Evolutionary conservation across 116 monocot species (phyloP), one percentile per base, ranked within the genome.

Genomic region (Trichopus zeylanicus): DNA sequence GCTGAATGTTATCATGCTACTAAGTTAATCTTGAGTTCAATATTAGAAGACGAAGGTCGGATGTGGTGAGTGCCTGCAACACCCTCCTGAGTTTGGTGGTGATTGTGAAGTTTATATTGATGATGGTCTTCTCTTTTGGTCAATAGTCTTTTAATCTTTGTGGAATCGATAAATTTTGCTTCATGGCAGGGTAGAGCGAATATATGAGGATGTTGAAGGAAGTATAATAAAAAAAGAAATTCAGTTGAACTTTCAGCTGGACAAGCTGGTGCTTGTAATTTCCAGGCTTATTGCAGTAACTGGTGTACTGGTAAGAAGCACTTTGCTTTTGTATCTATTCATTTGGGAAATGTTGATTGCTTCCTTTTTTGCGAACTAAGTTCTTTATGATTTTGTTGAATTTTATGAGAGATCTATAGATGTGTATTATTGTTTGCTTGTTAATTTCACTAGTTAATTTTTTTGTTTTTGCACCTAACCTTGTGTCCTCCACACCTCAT

Each of bases 141-240:
- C n/a, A 46, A 18, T 28, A 13, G 26, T 26, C 7, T 51, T 2
- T 31, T 53, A 3, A 35, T 22, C 33, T 51, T 60, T 35, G 33
- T 64, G 61, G 27, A n/a, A n/a, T n/a, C n/a, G n/a, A n/a, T n/a
- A n/a, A n/a, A n/a, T n/a, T n/a, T n/a, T n/a, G n/a, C n/a, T n/a
- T n/a, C n/a, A n/a, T n/a, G n/a, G 29, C 34, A 95, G 90, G 95
- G 87, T 90, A 46, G 77, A 90, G 21, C 63, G 73, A 48, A 70
- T 90, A 62, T 81, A 79, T 73, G 66, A 68, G 6, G 78, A 76
- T 64, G 68, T 95, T 21, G 54, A 48, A 20, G 76, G 51, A 34
- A 87, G 75, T 35, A 63, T 90, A 10, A 31, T 4, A 27, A 74
- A 78, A 31, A 77, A 75, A 27, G 67, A 23, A 16, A 68, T 84